Percentiles rank a stretch among this genome's conserved stretches.
These are phyloP conservation scores for Aspergillus avenaceus DNA, from an alignment of 495 filamentous ascomycete genomes.

Conservation along the genomic window DNA sequence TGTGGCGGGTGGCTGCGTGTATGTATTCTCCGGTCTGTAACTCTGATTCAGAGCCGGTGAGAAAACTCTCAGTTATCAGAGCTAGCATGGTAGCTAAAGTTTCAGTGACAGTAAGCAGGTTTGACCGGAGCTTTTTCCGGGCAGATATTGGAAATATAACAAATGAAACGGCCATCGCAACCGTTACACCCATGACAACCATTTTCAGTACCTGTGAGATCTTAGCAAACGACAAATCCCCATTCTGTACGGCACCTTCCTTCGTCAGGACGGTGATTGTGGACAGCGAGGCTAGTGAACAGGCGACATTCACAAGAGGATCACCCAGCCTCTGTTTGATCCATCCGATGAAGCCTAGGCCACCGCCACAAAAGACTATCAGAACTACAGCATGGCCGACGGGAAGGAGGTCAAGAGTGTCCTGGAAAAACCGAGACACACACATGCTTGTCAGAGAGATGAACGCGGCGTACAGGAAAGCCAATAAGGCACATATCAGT, in stretches of 20 bases:
- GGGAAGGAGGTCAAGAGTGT: constrained; percentile 54
- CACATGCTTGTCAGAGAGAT: constrained; percentile 85
- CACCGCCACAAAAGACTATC: constrained; percentile 82
- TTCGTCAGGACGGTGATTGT: constrained; percentile 92
- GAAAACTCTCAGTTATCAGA: constrained; percentile 78
- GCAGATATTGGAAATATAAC: constrained; percentile 79
- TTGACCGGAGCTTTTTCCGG: constrained; percentile 66
- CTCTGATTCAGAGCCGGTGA: constrained; percentile 80
- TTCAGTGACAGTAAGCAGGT: constrained; percentile 70
- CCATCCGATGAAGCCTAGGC: constrained; percentile 89
- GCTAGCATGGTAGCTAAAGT: constrained; percentile 76
- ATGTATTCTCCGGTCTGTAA: constrained; percentile 58
- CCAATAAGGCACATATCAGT: constrained; percentile 72
- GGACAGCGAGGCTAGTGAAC: constrained; percentile 82
- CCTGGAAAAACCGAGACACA: constrained; percentile 70
- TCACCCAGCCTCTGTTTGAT: constrained; percentile 81
- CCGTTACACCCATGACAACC: constrained; percentile 77
- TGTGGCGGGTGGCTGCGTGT: constrained; percentile 63
- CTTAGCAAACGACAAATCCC: constrained; percentile 75
- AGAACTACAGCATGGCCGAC: constrained; percentile 81
- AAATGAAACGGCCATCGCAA: constrained; percentile 72
- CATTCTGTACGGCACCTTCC: constrained; percentile 79
- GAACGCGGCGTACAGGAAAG: constrained; percentile 77
- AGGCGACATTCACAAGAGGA: constrained; percentile 86
- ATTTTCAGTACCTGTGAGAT: constrained; percentile 87